phyloP scores from a whole-genome alignment of 768 basidiomycete genomes.

The Pholiota conissans region DNA sequence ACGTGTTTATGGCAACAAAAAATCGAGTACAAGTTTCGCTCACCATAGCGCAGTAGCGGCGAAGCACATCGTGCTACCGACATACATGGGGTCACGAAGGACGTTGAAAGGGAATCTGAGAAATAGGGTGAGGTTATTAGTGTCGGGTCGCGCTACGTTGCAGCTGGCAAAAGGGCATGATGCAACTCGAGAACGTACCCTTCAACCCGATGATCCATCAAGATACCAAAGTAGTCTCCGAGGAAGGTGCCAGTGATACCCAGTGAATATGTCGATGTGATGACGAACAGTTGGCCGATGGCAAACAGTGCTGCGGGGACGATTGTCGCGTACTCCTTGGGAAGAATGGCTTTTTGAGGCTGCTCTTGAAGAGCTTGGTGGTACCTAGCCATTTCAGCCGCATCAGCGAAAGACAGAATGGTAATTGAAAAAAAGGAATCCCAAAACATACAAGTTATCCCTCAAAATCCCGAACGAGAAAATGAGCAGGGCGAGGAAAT shows the following conservation, averaged over 20 bases:
- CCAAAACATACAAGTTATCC: conserved; percentile 71
- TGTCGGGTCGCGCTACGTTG: too few relatives aligned
- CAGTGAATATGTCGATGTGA: conserved; percentile 86
- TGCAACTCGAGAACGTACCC: too few relatives aligned
- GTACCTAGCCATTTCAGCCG: conserved; percentile 53
- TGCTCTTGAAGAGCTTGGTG: conserved; percentile 74
- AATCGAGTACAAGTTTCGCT: conserved; percentile 19
- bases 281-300: conserved; percentile 80
- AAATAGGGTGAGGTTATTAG: neutral
- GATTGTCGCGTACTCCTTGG: conserved; percentile 60
- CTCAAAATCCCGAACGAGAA: conserved; percentile 85
- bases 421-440: neutral
- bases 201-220: conserved; percentile 89
- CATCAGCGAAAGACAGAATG: neutral
- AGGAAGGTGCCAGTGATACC: conserved; percentile 94
- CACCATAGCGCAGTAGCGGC: conserved; percentile 85
- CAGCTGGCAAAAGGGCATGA: too few relatives aligned
- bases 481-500: conserved; percentile 82
- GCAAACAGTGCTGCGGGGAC: conserved; percentile 62
- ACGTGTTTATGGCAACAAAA: neutral
- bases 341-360: conserved; percentile 66
- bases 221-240: conserved; percentile 82
- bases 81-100: conserved; percentile 93
- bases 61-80: conserved; percentile 92
- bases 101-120: conserved; percentile 91